Evolutionary conservation across 2,329 filamentous ascomycete species (phyloP).

Genomic region (Teratosphaeria zuluensis): DNA sequence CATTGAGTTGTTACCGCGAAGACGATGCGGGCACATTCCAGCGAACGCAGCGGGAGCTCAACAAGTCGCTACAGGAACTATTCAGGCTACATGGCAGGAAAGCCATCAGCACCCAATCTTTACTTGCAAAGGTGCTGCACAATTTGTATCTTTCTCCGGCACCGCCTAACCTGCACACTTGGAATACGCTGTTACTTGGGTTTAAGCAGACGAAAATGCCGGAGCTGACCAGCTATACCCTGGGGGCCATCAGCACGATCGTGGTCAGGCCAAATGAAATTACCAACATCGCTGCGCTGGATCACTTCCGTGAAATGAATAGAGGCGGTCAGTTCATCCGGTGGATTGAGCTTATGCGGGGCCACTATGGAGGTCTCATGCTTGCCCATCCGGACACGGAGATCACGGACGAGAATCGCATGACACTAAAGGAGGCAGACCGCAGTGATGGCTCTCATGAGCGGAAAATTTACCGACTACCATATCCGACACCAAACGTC

Average conservation of each 20-base stretch:
- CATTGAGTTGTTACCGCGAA: slow-evolving; percentile 26
- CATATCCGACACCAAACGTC: slow-evolving; percentile 35
- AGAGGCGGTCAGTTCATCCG: slow-evolving; percentile 26
- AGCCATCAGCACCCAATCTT: slow-evolving; percentile 8
- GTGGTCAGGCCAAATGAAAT: slow-evolving; percentile 39
- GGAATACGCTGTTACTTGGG: slow-evolving; percentile 61
- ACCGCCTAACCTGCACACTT: slow-evolving; percentile 57
- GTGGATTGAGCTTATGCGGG: slow-evolving; percentile 35
- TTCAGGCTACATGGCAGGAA: slow-evolving; percentile 14
- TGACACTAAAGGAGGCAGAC: slow-evolving; percentile 4
- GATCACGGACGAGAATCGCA: slow-evolving; percentile 19
- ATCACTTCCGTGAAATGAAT: slow-evolving; percentile 28
- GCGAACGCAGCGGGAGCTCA: slow-evolving; percentile 15
- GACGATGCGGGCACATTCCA: slow-evolving; percentile 29
- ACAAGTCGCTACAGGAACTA: slow-evolving; percentile 12
- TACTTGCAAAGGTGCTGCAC: slow-evolving; percentile 41
- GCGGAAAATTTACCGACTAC: slow-evolving; percentile 32
- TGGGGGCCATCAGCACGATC: slow-evolving; percentile 21
- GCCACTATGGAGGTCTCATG: slow-evolving; percentile 28
- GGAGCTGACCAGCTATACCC: slow-evolving; percentile 23
- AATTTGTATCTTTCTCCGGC: slow-evolving; percentile 55
- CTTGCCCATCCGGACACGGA: slow-evolving; percentile 30
- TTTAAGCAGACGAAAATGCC: slow-evolving; percentile 35
- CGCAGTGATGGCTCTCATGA: slow-evolving; percentile 1
- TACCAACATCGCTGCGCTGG: slow-evolving; percentile 31